Evolutionary conservation across 345 rosid species (phyloP).

Genomic region (Citrus mangshanensis): DNA sequence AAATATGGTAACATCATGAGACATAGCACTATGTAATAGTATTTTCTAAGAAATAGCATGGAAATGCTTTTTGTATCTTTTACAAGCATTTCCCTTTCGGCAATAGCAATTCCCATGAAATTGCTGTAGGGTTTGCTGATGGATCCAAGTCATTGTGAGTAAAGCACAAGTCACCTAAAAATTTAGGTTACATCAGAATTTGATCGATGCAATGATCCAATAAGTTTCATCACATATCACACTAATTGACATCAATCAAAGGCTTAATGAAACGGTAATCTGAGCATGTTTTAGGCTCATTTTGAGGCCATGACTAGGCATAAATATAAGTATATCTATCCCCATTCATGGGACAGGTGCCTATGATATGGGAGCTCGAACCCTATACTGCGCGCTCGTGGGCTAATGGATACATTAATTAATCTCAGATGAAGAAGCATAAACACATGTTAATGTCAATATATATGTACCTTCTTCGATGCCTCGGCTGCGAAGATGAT

Average conservation of each 20-base stretch:
- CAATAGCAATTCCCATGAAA: background rate
- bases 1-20: background rate
- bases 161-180: background rate
- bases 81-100: background rate
- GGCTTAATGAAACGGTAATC: background rate
- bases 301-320: background rate
- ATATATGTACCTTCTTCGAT: constrained; percentile 34
- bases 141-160: background rate
- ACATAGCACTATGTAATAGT: background rate
- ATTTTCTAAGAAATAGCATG: constrained; percentile 6
- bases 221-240: background rate
- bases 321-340: background rate
- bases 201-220: background rate
- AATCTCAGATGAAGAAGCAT: background rate
- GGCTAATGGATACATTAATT: background rate
- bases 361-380: background rate
- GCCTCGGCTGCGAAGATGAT: constrained; percentile 34
- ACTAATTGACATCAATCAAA: background rate
- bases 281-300: background rate
- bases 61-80: constrained; percentile 8
- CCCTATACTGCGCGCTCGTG: background rate
- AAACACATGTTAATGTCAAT: background rate
- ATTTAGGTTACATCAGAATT: background rate
- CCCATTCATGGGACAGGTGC: too few relatives aligned
- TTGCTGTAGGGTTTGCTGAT: background rate